A percentile compares a stretch with the other conserved stretches of the same genome.
These are phyloP conservation scores for Boletellus ananiceps DNA, from an alignment of 768 basidiomycete genomes.

Conservation along the genomic window DNA sequence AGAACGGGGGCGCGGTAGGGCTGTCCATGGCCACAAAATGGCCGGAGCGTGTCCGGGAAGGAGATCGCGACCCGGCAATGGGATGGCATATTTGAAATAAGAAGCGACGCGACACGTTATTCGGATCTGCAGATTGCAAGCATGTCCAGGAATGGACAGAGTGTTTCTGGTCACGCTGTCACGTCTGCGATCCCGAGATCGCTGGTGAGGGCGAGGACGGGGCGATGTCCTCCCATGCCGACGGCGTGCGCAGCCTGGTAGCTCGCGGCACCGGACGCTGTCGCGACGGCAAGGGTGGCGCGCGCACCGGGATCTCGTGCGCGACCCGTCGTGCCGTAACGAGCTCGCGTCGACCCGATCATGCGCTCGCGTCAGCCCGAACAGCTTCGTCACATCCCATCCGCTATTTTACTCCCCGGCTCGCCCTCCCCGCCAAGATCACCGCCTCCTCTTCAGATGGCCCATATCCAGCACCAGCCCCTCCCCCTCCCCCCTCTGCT, in stretches of 20 bases:
- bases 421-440: slow-evolving; percentile 1
- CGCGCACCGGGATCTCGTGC: slow-evolving; percentile 7
- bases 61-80: slow-evolving; percentile 7
- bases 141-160: slow-evolving; percentile 13
- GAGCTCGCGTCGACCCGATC: slow-evolving; percentile 27
- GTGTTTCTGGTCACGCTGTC: slow-evolving; percentile 14
- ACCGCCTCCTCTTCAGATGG: slow-evolving; percentile 17
- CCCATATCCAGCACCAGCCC: slow-evolving; percentile 19
- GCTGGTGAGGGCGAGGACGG: not conserved
- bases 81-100: slow-evolving; percentile 27
- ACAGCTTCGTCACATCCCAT: slow-evolving; percentile 13
- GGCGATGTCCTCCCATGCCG: not conserved
- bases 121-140: slow-evolving; percentile 31
- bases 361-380: slow-evolving; percentile 22
- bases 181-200: slow-evolving; percentile 10
- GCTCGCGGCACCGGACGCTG: too few species aligned
- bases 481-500: slow-evolving; percentile 23
- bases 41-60: not conserved
- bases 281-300: not conserved
- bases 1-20: slow-evolving; percentile 3
- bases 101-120: slow-evolving; percentile 28
- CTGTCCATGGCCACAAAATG: too few species aligned
- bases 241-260: not conserved
- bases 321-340: slow-evolving; percentile 20
- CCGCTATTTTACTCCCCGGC: slow-evolving; percentile 18